Base-by-base conservation (phyloP, 2,329 filamentous ascomycete genomes). In the Colletotrichum euphorbiae region DNA sequence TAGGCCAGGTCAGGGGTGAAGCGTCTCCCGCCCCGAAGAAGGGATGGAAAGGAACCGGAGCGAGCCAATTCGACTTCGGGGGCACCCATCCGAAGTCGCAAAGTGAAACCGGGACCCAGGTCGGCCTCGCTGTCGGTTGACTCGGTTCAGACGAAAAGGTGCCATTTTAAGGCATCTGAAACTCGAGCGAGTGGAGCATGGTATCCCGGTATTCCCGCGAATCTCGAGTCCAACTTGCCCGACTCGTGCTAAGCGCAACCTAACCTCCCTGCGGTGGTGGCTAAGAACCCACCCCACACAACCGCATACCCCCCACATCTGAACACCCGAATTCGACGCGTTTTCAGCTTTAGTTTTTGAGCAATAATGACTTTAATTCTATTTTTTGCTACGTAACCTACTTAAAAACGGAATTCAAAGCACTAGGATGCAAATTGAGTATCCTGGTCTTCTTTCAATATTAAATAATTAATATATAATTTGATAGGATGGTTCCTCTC, bases 111-210 rank as follows among this genome's bases (percentile, higher is more conserved):
- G 54, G 54, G 31, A 52, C 52, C 40, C 56, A 38, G 28, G 33
- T 24, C 56, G 19, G 38, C 38, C 28, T 31, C 33, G 24, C 46
- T 50, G 8, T 51, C 52, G 51, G 46, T 58, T 58, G 45, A 58
- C 5, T 51, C 52, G 51, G 46, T 58, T 58, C 52, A 58, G 66
- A 65, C 48, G 55, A 45, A 21, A 42, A 58, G 28, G 42, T 60
- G 36, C 40, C 62, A 65, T 65, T 68, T 38, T 51, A 43, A 60
- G 36, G 17, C 61, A 59, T 66, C 66, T 69, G 66, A 69, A 69
- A 69, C 61, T 59, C 54, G 48, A 51, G 21, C 24, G 1, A 51
- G 55, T 56, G 55, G 24, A 31, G 9, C 66, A 11, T 15, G 2
- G 33, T 33, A 55, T 31, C 61, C 61, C 54, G 54, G 55, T 66